Evolutionary conservation across 1,284 basidiomycete genomes (phyloP).

Genomic region (Cryptococcus sp.): DNA sequence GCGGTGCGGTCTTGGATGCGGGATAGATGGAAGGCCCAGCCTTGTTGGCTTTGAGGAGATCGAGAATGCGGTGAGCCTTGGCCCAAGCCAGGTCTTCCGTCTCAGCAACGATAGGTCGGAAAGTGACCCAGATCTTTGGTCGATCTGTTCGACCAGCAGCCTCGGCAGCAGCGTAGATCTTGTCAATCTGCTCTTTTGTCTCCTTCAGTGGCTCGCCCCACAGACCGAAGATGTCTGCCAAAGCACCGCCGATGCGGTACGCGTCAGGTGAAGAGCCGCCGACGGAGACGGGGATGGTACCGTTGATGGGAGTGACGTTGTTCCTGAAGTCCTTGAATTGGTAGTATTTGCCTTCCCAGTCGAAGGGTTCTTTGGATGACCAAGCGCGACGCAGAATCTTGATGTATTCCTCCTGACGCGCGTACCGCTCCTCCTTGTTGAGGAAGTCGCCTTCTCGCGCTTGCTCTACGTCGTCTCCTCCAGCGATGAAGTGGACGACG

Average conservation of each 20-base stretch:
- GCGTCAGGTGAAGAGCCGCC: slow-evolving; percentile 39
- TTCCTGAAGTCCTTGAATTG: slow-evolving; percentile 35
- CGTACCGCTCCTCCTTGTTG: slow-evolving; percentile 35
- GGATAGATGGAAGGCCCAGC: not conserved
- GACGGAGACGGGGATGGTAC: slow-evolving; percentile 31
- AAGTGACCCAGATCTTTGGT: slow-evolving; percentile 40
- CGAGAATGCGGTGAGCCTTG: slow-evolving; percentile 35
- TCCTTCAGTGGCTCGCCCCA: slow-evolving; percentile 44
- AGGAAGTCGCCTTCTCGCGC: slow-evolving; percentile 37
- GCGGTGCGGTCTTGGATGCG: slow-evolving; percentile 9
- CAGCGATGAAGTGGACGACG: slow-evolving; percentile 41
- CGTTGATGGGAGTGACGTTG: slow-evolving; percentile 25
- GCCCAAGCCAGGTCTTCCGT: slow-evolving; percentile 40
- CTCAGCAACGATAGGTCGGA: slow-evolving; percentile 40
- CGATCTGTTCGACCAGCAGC: slow-evolving; percentile 36
- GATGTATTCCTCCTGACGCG: slow-evolving; percentile 39
- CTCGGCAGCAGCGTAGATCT: slow-evolving; percentile 36
- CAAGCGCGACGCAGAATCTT: slow-evolving; percentile 36
- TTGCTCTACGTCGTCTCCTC: slow-evolving; percentile 36
- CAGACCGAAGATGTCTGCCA: slow-evolving; percentile 40
- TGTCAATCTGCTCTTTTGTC: slow-evolving; percentile 42
- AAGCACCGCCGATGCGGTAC: slow-evolving; percentile 38
- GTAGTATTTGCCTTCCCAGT: slow-evolving; percentile 42
- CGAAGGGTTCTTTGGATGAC: slow-evolving; percentile 30
- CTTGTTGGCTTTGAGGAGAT: slow-evolving; percentile 21